Evolutionary conservation across 164 flowering plant genomes (phyloP), one percentile per base, ranked within the genome.

Genomic region (Vitis amurensis): DNA sequence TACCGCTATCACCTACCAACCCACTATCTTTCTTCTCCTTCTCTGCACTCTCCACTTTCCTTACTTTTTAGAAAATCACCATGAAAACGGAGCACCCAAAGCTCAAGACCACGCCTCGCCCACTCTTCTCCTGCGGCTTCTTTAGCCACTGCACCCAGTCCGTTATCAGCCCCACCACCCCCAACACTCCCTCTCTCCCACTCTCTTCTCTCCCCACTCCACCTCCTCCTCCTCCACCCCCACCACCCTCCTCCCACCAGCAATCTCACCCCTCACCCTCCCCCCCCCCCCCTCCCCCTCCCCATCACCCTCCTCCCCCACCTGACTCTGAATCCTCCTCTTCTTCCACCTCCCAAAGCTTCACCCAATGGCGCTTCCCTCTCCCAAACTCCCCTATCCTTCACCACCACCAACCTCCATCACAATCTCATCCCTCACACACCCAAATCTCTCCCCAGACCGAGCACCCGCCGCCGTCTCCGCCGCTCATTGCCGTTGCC

Each of bases 281-380:
- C 74, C 7, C 67, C 65, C 7, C 73, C 59, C 61, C 65, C 7
- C 67, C 65, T 9, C 73, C 59, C 61, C 65, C 6, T 73, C n/a
- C 0, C 76, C 72, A 1, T 67, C 72, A 7, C 64, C 73, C 10
- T 12, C 70, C 49, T 29, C 74, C 29, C 60, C 55, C 51, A 2
- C 62, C 73, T 17, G 44, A 55, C 50, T 72, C 78, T 50, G 75
- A 81, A 50, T 84, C 95, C 14, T 89, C 95, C 14, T 88, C 97
- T 15, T 82, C 92, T 9, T 80, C 90, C 61, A 79, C 98, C 37
- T 91, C 95, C 55, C 97, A 93, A 59, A 91, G 97, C 85, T 94
- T 94, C 85, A 91, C 98, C 2, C 97, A 88, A 30, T 94, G 97
- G 98, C 76, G 79, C 2, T 88, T 94, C 74, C 90, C 94, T 0